These are phyloP conservation scores for Malus asiatica DNA, from an alignment of 306 rosid species.

Conservation along the genomic window DNA sequence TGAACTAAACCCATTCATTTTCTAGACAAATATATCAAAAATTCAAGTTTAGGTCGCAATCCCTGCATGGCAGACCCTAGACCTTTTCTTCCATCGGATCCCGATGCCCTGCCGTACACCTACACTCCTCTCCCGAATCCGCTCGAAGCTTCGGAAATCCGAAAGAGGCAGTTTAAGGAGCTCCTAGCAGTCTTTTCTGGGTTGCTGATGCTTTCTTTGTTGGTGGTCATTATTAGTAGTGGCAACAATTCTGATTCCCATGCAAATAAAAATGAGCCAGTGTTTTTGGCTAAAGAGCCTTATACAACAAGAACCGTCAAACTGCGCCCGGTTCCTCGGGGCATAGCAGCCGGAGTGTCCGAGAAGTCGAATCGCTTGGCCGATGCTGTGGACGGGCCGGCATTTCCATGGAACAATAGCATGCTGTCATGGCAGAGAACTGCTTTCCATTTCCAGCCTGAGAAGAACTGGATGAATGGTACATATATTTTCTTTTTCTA, in stretches of 20 bases:
- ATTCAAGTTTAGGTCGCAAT: background rate
- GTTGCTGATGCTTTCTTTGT: slow-evolving; percentile 27
- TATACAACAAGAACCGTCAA: background rate
- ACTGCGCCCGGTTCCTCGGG: slow-evolving; percentile 41
- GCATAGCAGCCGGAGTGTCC: slow-evolving; percentile 58
- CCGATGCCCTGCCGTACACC: slow-evolving; percentile 26
- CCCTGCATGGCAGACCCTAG: slow-evolving; percentile 18
- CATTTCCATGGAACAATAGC: slow-evolving; percentile 62
- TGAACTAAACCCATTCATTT: background rate
- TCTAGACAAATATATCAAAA: background rate
- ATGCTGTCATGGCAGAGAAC: slow-evolving; percentile 93
- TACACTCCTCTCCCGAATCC: slow-evolving; percentile 25
- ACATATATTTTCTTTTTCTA: background rate
- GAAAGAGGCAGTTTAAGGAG: slow-evolving; percentile 16
- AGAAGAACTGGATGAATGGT: slow-evolving; percentile 96
- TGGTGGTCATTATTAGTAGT: slow-evolving; percentile 28
- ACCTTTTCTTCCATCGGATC: slow-evolving; percentile 14
- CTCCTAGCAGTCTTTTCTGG: slow-evolving; percentile 24
- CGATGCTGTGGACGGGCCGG: background rate
- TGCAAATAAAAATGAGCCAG: background rate
- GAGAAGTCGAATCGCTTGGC: slow-evolving; percentile 43
- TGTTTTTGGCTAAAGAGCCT: background rate
- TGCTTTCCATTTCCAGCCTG: slow-evolving; percentile 80
- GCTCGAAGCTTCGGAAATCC: background rate
- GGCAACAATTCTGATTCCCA: background rate